Evolutionary conservation across 2,329 filamentous ascomycete genomes (phyloP).

Genomic region (Chaetothyriales sp.): DNA sequence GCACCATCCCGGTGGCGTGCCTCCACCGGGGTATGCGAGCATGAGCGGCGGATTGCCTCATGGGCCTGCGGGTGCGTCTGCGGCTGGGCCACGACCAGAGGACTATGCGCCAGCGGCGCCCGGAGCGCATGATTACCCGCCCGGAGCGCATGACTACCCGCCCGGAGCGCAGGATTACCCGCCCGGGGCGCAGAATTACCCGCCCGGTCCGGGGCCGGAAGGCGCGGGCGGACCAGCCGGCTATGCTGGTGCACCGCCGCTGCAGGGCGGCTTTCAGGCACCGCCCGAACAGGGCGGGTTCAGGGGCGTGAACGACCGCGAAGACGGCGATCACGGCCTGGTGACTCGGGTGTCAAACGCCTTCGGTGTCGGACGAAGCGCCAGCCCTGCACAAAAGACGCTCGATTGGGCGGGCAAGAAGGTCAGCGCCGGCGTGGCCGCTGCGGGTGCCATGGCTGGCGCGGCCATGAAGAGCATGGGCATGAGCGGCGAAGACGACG

Average conservation of each 20-base stretch:
- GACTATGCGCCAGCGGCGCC: background rate
- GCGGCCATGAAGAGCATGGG: constrained; percentile 75
- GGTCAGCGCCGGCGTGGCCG: constrained; percentile 67
- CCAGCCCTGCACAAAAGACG: constrained; percentile 75
- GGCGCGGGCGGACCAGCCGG: no score
- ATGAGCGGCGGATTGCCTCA: constrained; percentile 20
- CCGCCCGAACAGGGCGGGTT: constrained; percentile 18
- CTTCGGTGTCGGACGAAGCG: constrained; percentile 43
- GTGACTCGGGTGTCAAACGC: constrained; percentile 68
- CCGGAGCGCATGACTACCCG: background rate
- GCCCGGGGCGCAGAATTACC: background rate
- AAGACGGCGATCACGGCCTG: constrained; percentile 45
- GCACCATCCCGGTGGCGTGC: constrained; percentile 39
- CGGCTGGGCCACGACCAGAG: constrained; percentile 1
- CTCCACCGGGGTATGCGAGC: constrained; percentile 32
- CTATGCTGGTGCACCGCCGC: constrained; percentile 12
- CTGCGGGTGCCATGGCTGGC: constrained; percentile 68
- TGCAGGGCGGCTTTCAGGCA: constrained; percentile 19
- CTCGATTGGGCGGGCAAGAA: constrained; percentile 71
- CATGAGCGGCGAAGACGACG: constrained; percentile 64
- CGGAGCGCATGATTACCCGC: background rate
- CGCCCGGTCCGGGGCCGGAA: no score
- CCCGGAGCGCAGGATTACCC: background rate
- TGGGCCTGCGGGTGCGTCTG: background rate
- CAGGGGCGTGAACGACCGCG: constrained; percentile 21